Percentiles rank a stretch among this genome's conserved stretches.
These are phyloP conservation scores for Iris pallida DNA, from an alignment of 116 monocot species.

Conservation along the genomic window DNA sequence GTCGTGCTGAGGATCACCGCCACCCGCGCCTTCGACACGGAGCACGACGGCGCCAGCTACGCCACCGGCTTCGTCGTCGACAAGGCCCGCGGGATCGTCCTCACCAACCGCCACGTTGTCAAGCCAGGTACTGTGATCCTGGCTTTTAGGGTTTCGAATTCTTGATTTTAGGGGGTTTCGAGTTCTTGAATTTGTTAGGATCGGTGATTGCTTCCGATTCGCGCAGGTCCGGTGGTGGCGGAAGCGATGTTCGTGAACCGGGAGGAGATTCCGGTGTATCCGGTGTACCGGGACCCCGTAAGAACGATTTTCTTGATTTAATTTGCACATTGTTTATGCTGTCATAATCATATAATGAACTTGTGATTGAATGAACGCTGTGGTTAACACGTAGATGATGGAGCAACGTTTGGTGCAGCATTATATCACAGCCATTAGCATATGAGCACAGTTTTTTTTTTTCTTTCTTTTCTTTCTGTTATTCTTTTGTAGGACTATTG, in stretches of 20 bases:
- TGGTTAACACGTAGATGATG: no score
- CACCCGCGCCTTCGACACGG: conserved; percentile 71
- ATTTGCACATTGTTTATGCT: neutral
- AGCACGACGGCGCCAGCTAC: conserved; percentile 63
- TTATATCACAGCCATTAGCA: no score
- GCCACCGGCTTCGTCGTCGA: conserved; percentile 84
- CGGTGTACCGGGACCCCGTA: conserved; percentile 81
- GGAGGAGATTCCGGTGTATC: conserved; percentile 72
- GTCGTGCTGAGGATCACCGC: conserved; percentile 78
- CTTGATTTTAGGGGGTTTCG: neutral
- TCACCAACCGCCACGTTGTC: conserved; percentile 83
- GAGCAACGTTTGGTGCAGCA: no score
- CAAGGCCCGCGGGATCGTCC: conserved; percentile 59
- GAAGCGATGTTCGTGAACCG: conserved; percentile 91
- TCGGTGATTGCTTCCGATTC: conserved; percentile 3
- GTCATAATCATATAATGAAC: no score
- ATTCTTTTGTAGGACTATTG: no score
- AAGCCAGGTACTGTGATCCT: conserved; percentile 41
- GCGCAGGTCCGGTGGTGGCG: conserved; percentile 76
- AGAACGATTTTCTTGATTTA: conserved; percentile 4
- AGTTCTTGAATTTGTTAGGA: neutral
- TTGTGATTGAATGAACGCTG: no score
- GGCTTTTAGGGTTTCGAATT: neutral
- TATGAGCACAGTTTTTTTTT: no score
- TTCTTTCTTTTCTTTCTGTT: no score